A percentile compares a stretch with the other conserved stretches of the same genome.
Evolutionary conservation across 2,329 filamentous ascomycete genomes (phyloP).

Genomic region (Mariannaea elegans): DNA sequence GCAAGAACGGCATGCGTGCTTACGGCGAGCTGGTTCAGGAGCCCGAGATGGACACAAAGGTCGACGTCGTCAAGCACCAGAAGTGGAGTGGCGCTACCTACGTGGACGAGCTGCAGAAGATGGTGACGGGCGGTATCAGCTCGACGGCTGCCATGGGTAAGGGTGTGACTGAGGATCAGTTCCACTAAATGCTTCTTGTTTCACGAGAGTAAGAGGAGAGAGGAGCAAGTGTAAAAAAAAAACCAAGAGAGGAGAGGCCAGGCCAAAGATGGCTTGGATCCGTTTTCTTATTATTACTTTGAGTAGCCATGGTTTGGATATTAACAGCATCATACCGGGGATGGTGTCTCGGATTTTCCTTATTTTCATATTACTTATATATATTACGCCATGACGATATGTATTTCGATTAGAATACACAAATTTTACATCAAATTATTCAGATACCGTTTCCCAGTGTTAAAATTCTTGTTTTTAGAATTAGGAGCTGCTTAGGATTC

Average conservation of each 20-base stretch:
- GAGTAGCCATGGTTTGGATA: conserved; percentile 21
- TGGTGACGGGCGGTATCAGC: conserved; percentile 93
- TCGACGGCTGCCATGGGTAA: conserved; percentile 96
- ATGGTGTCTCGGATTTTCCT: conserved; percentile 19
- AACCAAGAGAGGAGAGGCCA: not conserved
- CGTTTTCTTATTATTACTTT: conserved; percentile 5
- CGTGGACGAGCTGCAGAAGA: conserved; percentile 93
- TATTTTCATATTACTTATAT: conserved; percentile 10
- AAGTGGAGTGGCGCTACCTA: conserved; percentile 98
- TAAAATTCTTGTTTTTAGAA: no score
- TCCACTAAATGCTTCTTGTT: conserved; percentile 62
- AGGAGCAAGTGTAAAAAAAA: conserved; percentile 20
- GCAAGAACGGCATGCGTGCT: conserved; percentile 87
- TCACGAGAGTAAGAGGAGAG: no score
- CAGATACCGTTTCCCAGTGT: not conserved
- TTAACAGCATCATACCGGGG: conserved; percentile 28
- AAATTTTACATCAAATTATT: not conserved
- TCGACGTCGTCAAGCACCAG: conserved; percentile 98
- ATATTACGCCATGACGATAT: conserved; percentile 19
- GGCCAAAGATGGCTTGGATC: no score
- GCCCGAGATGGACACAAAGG: conserved; percentile 89
- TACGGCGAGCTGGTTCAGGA: conserved; percentile 98
- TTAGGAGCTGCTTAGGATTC: no score
- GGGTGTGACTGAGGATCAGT: conserved; percentile 98
- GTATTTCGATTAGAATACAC: conserved; percentile 4